phyloP scores from a whole-genome alignment of 257 asterid species.

The Plantago ovata region DNA sequence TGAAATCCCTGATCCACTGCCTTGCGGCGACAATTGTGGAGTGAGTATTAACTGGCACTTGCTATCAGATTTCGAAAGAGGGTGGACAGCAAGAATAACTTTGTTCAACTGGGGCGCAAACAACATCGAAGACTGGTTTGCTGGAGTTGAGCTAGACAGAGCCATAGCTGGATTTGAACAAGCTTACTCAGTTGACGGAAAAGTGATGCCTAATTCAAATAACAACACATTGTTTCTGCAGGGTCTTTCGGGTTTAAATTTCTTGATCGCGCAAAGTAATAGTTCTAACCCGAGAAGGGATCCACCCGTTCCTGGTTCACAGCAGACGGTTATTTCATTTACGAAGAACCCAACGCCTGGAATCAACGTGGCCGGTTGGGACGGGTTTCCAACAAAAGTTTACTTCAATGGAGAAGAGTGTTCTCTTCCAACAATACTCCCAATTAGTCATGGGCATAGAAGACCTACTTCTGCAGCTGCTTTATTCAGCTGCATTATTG shows the following conservation, averaged over 20 bases:
- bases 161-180: slow-evolving; percentile 53
- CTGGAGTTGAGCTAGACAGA: slow-evolving; percentile 46
- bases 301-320: slow-evolving; percentile 59
- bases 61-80: slow-evolving; percentile 38
- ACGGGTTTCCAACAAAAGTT: slow-evolving; percentile 70
- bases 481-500: slow-evolving; percentile 21
- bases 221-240: slow-evolving; percentile 46
- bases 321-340: slow-evolving; percentile 57
- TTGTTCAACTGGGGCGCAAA: slow-evolving; percentile 63
- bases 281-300: slow-evolving; percentile 58
- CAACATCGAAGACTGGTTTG: slow-evolving; percentile 48
- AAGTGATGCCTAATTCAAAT: slow-evolving; percentile 26
- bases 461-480: slow-evolving; percentile 16
- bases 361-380: slow-evolving; percentile 41
- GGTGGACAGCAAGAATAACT: slow-evolving; percentile 71
- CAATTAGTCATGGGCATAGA: slow-evolving; percentile 25
- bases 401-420: slow-evolving; percentile 81
- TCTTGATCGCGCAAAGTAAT: slow-evolving; percentile 37
- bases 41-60: slow-evolving; percentile 74
- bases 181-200: slow-evolving; percentile 55
- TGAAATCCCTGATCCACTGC: slow-evolving; percentile 47
- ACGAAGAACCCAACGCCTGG: slow-evolving; percentile 50
- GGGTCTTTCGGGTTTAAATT: slow-evolving; percentile 44
- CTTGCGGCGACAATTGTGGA: slow-evolving; percentile 71
- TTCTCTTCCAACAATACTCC: slow-evolving; percentile 55